A percentile compares a stretch with the other conserved stretches of the same genome.
Evolutionary conservation across 352 stramenopile species (phyloP).

Genomic region (Phytopythium chamaehyphon): DNA sequence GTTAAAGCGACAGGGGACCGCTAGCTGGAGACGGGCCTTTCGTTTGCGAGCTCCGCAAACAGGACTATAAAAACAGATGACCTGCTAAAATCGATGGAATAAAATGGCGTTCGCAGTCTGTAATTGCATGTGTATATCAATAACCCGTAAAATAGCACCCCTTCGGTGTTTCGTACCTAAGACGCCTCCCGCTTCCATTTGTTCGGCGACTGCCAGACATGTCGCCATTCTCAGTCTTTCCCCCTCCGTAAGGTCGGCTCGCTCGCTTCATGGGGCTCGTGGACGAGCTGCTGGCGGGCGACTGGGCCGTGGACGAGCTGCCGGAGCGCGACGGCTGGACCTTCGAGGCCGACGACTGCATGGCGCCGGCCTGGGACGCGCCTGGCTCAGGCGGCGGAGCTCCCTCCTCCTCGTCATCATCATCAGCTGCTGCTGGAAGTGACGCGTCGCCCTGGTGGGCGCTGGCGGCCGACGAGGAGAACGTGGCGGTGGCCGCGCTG

Average conservation of each 20-base stretch:
- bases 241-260: too few relatives aligned
- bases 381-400: not conserved
- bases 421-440: not conserved
- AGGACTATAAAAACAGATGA: too few relatives aligned
- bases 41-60: too few relatives aligned
- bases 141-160: too few relatives aligned
- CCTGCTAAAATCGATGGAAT: too few relatives aligned
- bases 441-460: slow-evolving; percentile 5
- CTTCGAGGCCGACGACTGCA: slow-evolving; percentile 4
- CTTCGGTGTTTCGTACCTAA: too few relatives aligned
- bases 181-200: too few relatives aligned
- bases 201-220: too few relatives aligned
- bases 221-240: too few relatives aligned
- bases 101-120: too few relatives aligned
- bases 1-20: slow-evolving; percentile 1
- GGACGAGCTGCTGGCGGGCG: slow-evolving; percentile 1
- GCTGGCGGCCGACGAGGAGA: slow-evolving; percentile 3
- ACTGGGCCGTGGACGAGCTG: slow-evolving; percentile 6
- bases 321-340: slow-evolving; percentile 2
- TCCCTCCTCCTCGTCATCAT: not conserved
- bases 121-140: too few relatives aligned
- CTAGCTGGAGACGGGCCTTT: too few relatives aligned
- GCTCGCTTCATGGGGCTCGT: slow-evolving; percentile 3
- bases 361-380: slow-evolving; percentile 1
- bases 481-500: slow-evolving; percentile 4